Evolutionary conservation across 352 stramenopile species (phyloP), one percentile per base, ranked within the genome.

Genomic region (Aphanomyces astaci): DNA sequence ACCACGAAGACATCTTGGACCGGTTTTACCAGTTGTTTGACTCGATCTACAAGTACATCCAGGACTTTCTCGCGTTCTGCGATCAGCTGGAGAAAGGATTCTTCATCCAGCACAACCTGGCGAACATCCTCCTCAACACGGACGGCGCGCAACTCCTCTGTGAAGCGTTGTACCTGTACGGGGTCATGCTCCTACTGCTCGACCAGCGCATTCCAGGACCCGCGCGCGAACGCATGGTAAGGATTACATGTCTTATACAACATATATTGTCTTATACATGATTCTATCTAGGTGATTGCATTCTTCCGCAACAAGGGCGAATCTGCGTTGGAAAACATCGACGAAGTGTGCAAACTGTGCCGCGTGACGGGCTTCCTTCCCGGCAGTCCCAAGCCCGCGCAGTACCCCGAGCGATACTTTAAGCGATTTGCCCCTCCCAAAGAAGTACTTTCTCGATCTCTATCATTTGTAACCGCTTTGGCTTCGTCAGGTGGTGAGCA

Each of bases 21-120:
- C 76, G 91, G 33, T 97, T 94, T 70, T 97, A 96, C 64, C 75
- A 85, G 40, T 76, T 98, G 10, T 97, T 98, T 71, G 86, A 92
- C 45, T 83, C 78, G 3, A 89, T 98, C 57, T 90, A 84, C 74
- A 91, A 91, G 81, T 98, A 98, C 73, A 80, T 97, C 40, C 84
- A 78, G 66, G 90, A 98, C 72, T 92, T 98, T 66, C 79, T 95
- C 71, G 78, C 92, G 72, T 98, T 98, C 72, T 74, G 96, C 33
- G 80, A 94, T 64, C 88, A 98, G 73, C 76, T 98, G 43, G 85
- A 93, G 66, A 88, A 89, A 49, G 95, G 95, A 0, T 98, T 95
- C 70, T 98, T 97, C 73, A 98, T 98, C 72, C 91, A 97, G 68
- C 91, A 98, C 75, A 97, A 93, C 22, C 76, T 98, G 36, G 92